Conservation (phyloP, 306 rosid species). For the Citrullus amarus region DNA sequence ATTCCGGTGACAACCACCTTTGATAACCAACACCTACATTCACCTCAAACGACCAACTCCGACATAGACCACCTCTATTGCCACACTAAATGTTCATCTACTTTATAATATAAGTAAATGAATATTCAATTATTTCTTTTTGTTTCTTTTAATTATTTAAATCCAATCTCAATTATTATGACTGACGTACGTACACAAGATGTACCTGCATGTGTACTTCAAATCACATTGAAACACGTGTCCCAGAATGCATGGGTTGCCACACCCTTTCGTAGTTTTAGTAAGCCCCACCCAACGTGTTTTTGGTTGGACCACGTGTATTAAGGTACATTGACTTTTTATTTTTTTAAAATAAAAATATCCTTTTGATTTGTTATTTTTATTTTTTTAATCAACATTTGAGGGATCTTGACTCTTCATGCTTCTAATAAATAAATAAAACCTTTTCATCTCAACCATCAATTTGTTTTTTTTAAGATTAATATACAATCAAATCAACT, state of each 20-base stretch:
- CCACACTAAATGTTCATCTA: background rate
- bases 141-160: background rate
- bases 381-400: background rate
- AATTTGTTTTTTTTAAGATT: background rate
- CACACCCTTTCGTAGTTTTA: background rate
- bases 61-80: too few species aligned
- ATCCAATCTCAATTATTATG: background rate
- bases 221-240: constrained; percentile 21
- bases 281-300: background rate
- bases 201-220: constrained; percentile 33
- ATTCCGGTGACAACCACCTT: too few species aligned
- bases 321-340: background rate
- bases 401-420: background rate
- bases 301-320: background rate
- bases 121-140: background rate
- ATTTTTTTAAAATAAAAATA: background rate
- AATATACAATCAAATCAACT: background rate
- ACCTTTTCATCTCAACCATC: constrained; percentile 6
- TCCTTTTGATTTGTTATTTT: background rate
- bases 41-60: too few species aligned
- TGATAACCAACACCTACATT: too few species aligned
- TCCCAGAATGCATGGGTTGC: constrained; percentile 7
- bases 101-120: background rate
- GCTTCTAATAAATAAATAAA: background rate
- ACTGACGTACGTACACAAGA: constrained; percentile 16